Percentiles rank a stretch among this genome's conserved stretches.
Conservation (phyloP, 1,284 basidiomycete species). For the Phylloboletellus chloephorus region DNA sequence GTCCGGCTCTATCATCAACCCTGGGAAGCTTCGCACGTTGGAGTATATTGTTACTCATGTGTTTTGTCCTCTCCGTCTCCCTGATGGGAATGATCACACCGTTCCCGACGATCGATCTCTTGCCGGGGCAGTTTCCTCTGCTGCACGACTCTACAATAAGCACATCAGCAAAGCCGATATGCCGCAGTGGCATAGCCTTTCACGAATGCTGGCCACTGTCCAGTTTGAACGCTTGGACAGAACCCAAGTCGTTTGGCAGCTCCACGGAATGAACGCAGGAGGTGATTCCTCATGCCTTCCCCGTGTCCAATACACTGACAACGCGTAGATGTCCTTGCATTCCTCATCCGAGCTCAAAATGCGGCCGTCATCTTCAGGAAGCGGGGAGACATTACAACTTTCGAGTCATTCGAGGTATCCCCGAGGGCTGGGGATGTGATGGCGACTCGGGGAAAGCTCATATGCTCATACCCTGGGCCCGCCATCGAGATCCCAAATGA, state of each 20-base stretch:
- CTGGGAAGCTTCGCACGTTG: constrained; percentile 4
- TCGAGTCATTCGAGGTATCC: constrained; percentile 36
- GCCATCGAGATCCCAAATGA: constrained; percentile 22
- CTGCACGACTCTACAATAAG: constrained; percentile 3
- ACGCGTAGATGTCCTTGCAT: constrained; percentile 19
- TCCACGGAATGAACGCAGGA: constrained; percentile 14
- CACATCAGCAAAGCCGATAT: neutral
- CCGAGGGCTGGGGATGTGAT: constrained; percentile 23
- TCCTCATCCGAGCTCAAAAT: constrained; percentile 35
- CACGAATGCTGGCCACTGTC: constrained; percentile 16
- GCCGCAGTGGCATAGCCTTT: constrained; percentile 12
- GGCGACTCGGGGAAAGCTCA: constrained; percentile 31
- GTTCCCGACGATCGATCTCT: constrained; percentile 13
- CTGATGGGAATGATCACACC: constrained; percentile 16
- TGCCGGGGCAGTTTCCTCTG: constrained; percentile 1
- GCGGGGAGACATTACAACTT: constrained; percentile 15
- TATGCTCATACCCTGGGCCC: constrained; percentile 33
- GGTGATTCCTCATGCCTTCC: constrained; percentile 7
- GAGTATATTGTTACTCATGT: constrained; percentile 20
- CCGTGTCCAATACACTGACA: neutral
- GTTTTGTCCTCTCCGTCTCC: constrained; percentile 23
- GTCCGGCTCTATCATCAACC: constrained; percentile 3
- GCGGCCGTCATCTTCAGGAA: constrained; percentile 33
- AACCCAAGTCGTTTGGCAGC: constrained; percentile 8
- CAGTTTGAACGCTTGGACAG: constrained; percentile 9